These are phyloP conservation scores for Dispira simplex DNA, from an alignment of 192 early-diverging fungal species.

Conservation along the genomic window DNA sequence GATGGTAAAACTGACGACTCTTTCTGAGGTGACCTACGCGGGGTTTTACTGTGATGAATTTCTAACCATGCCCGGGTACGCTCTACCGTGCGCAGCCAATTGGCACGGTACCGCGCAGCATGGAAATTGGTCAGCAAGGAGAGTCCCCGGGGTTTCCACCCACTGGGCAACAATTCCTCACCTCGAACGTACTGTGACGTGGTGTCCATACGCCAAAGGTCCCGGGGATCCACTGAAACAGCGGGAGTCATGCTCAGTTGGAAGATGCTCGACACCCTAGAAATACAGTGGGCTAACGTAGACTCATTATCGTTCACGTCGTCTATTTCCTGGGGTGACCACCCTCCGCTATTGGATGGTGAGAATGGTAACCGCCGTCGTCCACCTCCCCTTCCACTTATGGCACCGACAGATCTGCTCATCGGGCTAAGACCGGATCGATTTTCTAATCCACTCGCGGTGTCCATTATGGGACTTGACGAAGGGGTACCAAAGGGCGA, in stretches of 20 bases:
- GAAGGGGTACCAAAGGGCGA: constrained; percentile 1
- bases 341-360: not conserved
- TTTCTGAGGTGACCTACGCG: too few relatives aligned
- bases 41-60: not conserved
- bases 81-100: constrained; percentile 20
- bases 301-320: not conserved
- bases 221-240: constrained; percentile 28
- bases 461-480: not conserved
- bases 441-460: not conserved
- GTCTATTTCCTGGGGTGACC: not conserved
- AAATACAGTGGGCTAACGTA: constrained; percentile 15
- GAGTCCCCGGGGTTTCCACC: constrained; percentile 55
- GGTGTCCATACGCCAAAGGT: constrained; percentile 53
- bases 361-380: not conserved
- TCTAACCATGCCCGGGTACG: constrained; percentile 16
- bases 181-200: constrained; percentile 52
- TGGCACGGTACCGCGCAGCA: constrained; percentile 14
- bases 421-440: too few relatives aligned
- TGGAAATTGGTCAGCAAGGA: constrained; percentile 39
- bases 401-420: not conserved
- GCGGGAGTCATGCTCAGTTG: constrained; percentile 40
- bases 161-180: constrained; percentile 41
- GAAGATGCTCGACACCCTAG: constrained; percentile 33
- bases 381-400: not conserved
- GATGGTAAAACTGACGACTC: too few relatives aligned